These are phyloP conservation scores for Tillandsia leiboldiana DNA, from an alignment of 176 grass and related monocot species.

Conservation along the genomic window DNA sequence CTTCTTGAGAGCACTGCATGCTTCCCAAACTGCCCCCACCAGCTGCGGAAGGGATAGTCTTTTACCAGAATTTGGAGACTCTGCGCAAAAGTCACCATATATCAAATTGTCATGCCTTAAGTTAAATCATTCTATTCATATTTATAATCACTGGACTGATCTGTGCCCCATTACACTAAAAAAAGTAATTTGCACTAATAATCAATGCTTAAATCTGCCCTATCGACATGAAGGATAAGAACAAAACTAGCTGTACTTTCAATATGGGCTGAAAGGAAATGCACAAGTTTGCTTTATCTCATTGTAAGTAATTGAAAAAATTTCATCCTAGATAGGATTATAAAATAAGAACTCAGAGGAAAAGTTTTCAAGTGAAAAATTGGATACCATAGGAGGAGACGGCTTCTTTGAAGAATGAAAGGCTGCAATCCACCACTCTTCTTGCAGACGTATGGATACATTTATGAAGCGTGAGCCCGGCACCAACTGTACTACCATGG, in stretches of 20 bases:
- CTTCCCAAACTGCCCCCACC: slow-evolving; percentile 72
- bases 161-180: not conserved
- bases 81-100: slow-evolving; percentile 27
- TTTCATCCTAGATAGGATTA: no score
- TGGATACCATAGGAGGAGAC: slow-evolving; percentile 57
- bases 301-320: not conserved
- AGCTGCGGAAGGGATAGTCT: slow-evolving; percentile 51
- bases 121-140: not conserved
- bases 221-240: not conserved
- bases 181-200: not conserved
- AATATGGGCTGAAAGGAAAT: not conserved
- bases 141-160: no score
- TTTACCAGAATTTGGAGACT: slow-evolving; percentile 32
- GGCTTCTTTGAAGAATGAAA: slow-evolving; percentile 68
- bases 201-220: not conserved
- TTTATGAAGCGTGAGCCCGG: slow-evolving; percentile 76
- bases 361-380: not conserved
- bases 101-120: not conserved
- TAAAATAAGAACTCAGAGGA: not conserved
- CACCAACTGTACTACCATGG: slow-evolving; percentile 54
- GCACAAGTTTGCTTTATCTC: not conserved
- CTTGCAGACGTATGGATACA: slow-evolving; percentile 51
- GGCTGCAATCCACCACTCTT: slow-evolving; percentile 56
- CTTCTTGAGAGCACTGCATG: slow-evolving; percentile 77
- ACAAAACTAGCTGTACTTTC: not conserved